Base-by-base conservation (phyloP, 2,329 filamentous ascomycete genomes). In the Macrophomina tecta region DNA sequence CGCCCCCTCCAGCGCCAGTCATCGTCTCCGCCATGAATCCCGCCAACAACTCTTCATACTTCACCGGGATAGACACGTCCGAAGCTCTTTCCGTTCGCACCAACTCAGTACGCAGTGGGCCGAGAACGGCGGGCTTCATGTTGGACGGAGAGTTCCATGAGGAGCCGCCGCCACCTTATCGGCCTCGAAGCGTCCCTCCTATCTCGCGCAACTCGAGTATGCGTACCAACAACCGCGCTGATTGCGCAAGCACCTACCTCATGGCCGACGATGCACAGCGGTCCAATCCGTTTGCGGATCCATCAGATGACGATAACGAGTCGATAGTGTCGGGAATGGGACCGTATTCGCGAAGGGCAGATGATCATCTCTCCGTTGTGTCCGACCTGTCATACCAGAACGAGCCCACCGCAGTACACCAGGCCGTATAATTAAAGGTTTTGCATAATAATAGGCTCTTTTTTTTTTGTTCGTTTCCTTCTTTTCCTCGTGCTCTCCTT, bases 51-150 rank as follows among this genome's bases (percentile, higher is more conserved):
- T 42, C 52, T 1, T 55, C 64, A 9, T 66, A 66, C 55, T 66
- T 66, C 38, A 61, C 64, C 23, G 64, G 64, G 12, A 62, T 66
- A 34, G 64, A 66, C 64, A 66, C 64, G 7, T 66, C 64, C 23
- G 64, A 66, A 49, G 64, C 64, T 23, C 56, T 66, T 40, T 66
- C 64, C n/a, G 55, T 66, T 4, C 64, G 64, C 46, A 58, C 52
- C 12, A 66, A 60, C 53, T 52, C 52, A 9, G 64, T 58, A 18
- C 64, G 53, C 5, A 58, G 51, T 23, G 18, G 46, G 16, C 45
- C 42, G 45, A 36, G 46, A n/a, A 16, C 36, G 9, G 64, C 48
- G 0, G 64, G 64, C 56, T 66, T 66, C 56, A 61, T 66, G 55
- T 11, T 66, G 46, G 64, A 66, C 55, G 64, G 64, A 23, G 64